Evolutionary conservation across 192 early-diverging fungal species (phyloP).

Genomic region (Linnemannia exigua): DNA sequence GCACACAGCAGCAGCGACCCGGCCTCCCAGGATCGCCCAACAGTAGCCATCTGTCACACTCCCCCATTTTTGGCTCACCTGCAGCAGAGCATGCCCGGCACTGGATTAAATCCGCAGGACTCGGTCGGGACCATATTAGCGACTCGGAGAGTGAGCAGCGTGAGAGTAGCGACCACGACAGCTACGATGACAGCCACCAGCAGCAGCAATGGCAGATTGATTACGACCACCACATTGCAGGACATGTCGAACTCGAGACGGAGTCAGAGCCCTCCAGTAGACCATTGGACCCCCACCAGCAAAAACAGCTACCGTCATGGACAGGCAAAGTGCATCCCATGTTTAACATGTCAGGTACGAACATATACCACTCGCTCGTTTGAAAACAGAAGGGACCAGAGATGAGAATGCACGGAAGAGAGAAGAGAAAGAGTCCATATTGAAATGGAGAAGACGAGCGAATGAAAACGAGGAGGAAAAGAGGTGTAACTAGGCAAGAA

Average conservation of each 20-base stretch:
- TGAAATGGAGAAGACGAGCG: too few relatives aligned
- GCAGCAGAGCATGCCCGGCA: conserved; percentile 33
- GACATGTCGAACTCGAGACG: conserved; percentile 27
- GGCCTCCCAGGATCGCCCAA: background rate
- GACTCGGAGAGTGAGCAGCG: conserved; percentile 36
- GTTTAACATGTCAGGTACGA: conserved; percentile 38
- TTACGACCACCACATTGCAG: conserved; percentile 35
- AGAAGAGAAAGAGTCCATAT: too few relatives aligned
- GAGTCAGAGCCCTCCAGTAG: background rate
- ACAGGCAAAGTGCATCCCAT: conserved; percentile 22
- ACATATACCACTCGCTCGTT: background rate
- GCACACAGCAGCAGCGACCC: background rate
- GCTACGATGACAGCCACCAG: conserved; percentile 26
- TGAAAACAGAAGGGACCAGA: too few relatives aligned
- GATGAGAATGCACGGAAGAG: too few relatives aligned
- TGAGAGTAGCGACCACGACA: conserved; percentile 29
- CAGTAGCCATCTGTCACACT: conserved; percentile 22
- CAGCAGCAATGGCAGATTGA: conserved; percentile 50
- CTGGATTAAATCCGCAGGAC: conserved; percentile 31
- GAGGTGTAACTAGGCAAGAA: too few relatives aligned
- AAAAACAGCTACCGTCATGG: conserved; percentile 7
- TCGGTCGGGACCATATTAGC: conserved; percentile 21
- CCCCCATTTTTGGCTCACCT: conserved; percentile 35
- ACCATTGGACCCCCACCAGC: background rate
- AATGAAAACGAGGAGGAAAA: too few relatives aligned